These are phyloP conservation scores for Xylaria sp. DNA, from an alignment of 2,329 filamentous ascomycete genomes.

Conservation along the genomic window DNA sequence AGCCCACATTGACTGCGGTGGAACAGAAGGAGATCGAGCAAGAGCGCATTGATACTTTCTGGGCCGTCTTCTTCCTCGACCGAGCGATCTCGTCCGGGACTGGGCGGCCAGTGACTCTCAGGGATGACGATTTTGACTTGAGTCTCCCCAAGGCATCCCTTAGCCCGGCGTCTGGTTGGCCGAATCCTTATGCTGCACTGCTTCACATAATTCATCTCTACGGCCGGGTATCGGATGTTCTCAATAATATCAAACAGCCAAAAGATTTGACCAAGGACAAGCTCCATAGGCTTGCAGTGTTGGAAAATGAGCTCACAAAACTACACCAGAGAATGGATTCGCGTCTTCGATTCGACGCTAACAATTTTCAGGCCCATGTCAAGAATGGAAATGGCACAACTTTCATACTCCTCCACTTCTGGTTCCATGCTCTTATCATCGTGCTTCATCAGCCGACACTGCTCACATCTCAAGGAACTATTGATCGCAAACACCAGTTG, in stretches of 20 bases:
- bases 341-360: slow-evolving; percentile 82
- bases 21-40: slow-evolving; percentile 77
- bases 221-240: slow-evolving; percentile 82
- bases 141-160: slow-evolving; percentile 67
- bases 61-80: slow-evolving; percentile 89
- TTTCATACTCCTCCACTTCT: slow-evolving; percentile 87
- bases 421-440: slow-evolving; percentile 89
- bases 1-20: slow-evolving; percentile 56
- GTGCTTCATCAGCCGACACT: slow-evolving; percentile 86
- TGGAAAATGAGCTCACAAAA: slow-evolving; percentile 82
- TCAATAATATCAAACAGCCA: slow-evolving; percentile 81
- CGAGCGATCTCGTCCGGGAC: slow-evolving; percentile 89
- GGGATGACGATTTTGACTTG: slow-evolving; percentile 86
- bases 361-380: slow-evolving; percentile 87
- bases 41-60: slow-evolving; percentile 87
- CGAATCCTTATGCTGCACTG: slow-evolving; percentile 81
- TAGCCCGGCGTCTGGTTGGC: slow-evolving; percentile 72
- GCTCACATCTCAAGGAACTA: slow-evolving; percentile 76
- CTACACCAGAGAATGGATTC: slow-evolving; percentile 78
- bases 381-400: slow-evolving; percentile 84
- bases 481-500: slow-evolving; percentile 72
- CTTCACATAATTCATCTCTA: slow-evolving; percentile 89
- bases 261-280: slow-evolving; percentile 81
- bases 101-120: slow-evolving; percentile 83
- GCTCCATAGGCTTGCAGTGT: slow-evolving; percentile 75